Conservation (phyloP, 2,329 filamentous ascomycete genomes). For the Sporothrix globosa region DNA sequence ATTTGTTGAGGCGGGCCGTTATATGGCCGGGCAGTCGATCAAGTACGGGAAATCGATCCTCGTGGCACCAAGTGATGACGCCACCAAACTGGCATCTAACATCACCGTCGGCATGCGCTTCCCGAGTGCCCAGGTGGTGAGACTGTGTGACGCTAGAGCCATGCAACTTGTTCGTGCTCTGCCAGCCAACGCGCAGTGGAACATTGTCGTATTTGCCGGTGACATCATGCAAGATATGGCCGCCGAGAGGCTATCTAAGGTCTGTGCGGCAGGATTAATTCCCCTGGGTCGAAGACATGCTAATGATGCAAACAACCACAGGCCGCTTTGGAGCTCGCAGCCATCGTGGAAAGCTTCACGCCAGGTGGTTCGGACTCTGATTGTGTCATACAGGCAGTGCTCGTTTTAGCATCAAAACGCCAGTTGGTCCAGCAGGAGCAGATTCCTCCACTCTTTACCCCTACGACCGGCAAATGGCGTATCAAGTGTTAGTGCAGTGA, state of each 20-base stretch:
- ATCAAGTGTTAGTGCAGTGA: constrained; percentile 44
- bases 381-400: constrained; percentile 59
- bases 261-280: too few species aligned
- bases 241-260: constrained; percentile 15
- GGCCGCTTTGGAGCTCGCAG: constrained; percentile 35
- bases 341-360: constrained; percentile 42
- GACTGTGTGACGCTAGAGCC: constrained; percentile 62
- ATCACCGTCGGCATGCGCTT: constrained; percentile 57
- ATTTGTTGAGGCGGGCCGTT: constrained; percentile 61
- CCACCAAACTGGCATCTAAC: constrained; percentile 35
- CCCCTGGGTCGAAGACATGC: too few species aligned
- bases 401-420: constrained; percentile 57
- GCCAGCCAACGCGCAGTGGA: constrained; percentile 50
- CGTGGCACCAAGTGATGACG: constrained; percentile 35
- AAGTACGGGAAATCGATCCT: constrained; percentile 57
- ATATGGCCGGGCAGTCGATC: constrained; percentile 62
- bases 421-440: constrained; percentile 53
- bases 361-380: constrained; percentile 52
- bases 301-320: not conserved
- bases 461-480: constrained; percentile 56
- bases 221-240: constrained; percentile 46
- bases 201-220: constrained; percentile 60
- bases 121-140: constrained; percentile 61
- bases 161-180: constrained; percentile 58
- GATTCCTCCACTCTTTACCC: constrained; percentile 61